These are phyloP conservation scores for Escovopsis weberi DNA, from an alignment of 2,329 filamentous ascomycete genomes.

Conservation along the genomic window DNA sequence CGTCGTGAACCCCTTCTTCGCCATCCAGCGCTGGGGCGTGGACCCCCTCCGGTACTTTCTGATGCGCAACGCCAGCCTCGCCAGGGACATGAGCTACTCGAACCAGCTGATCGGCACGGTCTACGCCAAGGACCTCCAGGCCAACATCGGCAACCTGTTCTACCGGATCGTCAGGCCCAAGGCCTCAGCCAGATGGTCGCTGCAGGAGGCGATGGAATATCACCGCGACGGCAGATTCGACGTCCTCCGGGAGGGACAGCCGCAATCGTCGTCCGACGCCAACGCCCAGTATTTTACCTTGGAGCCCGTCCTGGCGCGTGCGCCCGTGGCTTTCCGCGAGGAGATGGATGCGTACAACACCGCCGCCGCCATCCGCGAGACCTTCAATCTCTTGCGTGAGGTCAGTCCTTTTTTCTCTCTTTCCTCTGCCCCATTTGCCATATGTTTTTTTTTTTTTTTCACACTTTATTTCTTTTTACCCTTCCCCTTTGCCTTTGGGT, in stretches of 20 bases:
- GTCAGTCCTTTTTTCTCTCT: conserved; percentile 22
- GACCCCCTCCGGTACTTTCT: conserved; percentile 87
- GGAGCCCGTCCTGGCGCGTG: conserved; percentile 11
- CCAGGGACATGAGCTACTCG: conserved; percentile 69
- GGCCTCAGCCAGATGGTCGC: conserved; percentile 41
- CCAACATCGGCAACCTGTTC: conserved; percentile 66
- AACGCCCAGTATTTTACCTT: conserved; percentile 12
- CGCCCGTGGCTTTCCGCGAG: conserved; percentile 19
- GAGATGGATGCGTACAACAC: conserved; percentile 52
- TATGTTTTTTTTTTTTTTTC: not conserved
- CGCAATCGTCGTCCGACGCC: not conserved
- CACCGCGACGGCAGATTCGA: conserved; percentile 14
- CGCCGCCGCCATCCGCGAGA: conserved; percentile 46
- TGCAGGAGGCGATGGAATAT: conserved; percentile 38
- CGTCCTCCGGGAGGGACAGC: too few relatives aligned
- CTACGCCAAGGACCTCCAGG: conserved; percentile 68
- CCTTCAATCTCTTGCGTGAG: conserved; percentile 47
- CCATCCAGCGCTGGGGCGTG: conserved; percentile 73
- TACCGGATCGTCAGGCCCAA: conserved; percentile 55
- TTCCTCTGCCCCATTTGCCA: conserved; percentile 5
- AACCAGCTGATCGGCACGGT: conserved; percentile 60
- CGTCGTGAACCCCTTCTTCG: conserved; percentile 87
- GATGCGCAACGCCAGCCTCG: conserved; percentile 62
- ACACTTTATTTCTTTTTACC: too few relatives aligned
- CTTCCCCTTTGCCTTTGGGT: too few relatives aligned